Conservation (phyloP, 805 yeast species). For the Candida argentea region DNA sequence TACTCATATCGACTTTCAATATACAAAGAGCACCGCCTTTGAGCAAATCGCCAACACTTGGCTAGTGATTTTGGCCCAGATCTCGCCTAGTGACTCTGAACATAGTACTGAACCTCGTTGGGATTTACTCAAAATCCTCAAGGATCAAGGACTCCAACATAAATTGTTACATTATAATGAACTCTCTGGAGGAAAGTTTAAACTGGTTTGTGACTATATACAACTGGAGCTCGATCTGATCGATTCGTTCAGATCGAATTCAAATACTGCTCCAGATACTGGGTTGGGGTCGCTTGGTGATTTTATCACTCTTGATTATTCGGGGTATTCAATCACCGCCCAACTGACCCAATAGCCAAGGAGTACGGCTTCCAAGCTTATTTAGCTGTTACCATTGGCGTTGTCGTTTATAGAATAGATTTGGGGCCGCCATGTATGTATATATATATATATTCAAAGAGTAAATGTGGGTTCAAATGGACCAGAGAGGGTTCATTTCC, state of each 20-base stretch:
- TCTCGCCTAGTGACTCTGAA: slow-evolving; percentile 5
- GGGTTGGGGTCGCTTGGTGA: slow-evolving; percentile 19
- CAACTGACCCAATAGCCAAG: slow-evolving; percentile 17
- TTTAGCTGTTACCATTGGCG: too few relatives aligned
- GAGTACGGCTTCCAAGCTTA: too few relatives aligned
- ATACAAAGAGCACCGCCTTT: slow-evolving; percentile 43
- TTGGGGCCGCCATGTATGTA: background rate
- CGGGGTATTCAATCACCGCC: slow-evolving; percentile 31
- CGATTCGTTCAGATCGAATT: slow-evolving; percentile 12
- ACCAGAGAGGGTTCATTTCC: background rate
- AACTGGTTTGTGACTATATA: slow-evolving; percentile 34
- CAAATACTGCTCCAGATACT: slow-evolving; percentile 4
- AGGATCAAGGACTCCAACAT: slow-evolving; percentile 28
- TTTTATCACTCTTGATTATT: slow-evolving; percentile 33
- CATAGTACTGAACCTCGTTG: too few relatives aligned
- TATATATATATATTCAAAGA: too few relatives aligned
- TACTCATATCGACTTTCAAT: slow-evolving; percentile 43
- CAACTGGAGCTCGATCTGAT: slow-evolving; percentile 26
- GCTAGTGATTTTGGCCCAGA: slow-evolving; percentile 33
- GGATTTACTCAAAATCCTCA: too few relatives aligned
- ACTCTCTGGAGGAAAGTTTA: slow-evolving; percentile 30
- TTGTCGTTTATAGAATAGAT: background rate
- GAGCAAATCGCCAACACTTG: slow-evolving; percentile 53
- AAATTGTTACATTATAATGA: slow-evolving; percentile 38
- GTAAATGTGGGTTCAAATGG: too few relatives aligned